Base-by-base conservation (phyloP, 179 eudicot species). In the Drosera spatulata region DNA sequence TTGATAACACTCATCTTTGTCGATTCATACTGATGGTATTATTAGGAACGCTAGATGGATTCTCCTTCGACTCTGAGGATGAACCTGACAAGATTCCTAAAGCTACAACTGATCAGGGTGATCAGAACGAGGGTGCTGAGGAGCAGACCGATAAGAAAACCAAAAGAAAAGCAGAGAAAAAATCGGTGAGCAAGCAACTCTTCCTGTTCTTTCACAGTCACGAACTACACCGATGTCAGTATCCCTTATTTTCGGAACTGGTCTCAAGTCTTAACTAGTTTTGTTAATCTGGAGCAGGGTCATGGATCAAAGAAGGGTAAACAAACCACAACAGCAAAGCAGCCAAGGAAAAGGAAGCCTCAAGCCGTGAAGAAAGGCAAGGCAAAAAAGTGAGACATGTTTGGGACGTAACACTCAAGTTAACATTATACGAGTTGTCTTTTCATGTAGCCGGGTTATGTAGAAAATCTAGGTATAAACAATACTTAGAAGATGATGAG, bases 1-100 rank as follows among this genome's bases (percentile, higher is more conserved):
- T 22, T 22, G 33, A 22, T 22, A 22, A 22, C 0, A 22, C 33
- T 22, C 33, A 22, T 22, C 33, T 22, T 22, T 22, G 33, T 22
- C 33, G 33, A 22, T 22, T 22, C 33, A 22, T 22, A 22, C 33
- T 22, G 33, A 22, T 22, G 33, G 33, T 22, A 22, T 22, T 22
- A 55, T 14, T 67, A 93, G 99, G 96, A 68, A 89, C 99, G 33
- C 77, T 93, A 61, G 96, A 93, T 38, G 99, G 99, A 52, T 93
- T 80, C 74, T 79, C 89, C 58, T 91, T 91, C 74, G 96, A 79
- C 73, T 93, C 95, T 38, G 99, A 86, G 38, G 99, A 93, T 55
- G 99, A 93, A 61, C 81, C 80, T 57, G 99, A 93, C 66, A 76
- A 83, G 75, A 53, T 62, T 59, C 67, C 81, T 62, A 81, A 79